Percentiles rank a stretch among this genome's conserved stretches.
phyloP scores from a whole-genome alignment of 2,329 filamentous ascomycete genomes.

The Hirsutella rhossiliensis region DNA sequence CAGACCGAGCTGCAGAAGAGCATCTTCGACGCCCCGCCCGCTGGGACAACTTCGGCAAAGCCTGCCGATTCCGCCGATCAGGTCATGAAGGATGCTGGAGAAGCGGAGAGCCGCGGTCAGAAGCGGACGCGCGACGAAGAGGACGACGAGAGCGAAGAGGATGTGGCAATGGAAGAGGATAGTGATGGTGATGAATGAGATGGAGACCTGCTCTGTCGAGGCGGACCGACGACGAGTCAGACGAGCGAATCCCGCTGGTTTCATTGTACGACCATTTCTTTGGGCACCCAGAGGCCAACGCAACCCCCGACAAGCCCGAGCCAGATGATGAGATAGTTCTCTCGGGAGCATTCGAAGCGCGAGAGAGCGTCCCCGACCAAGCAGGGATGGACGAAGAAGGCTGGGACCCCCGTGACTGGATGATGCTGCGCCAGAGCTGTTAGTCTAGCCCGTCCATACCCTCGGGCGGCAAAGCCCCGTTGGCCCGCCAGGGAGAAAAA shows the following conservation, averaged over 20 bases:
- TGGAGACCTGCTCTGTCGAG: background rate
- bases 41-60: conserved; percentile 33
- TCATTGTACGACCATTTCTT: conserved; percentile 45
- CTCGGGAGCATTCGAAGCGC: conserved; percentile 45
- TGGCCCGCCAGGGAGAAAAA: conserved; percentile 6
- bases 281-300: conserved; percentile 68
- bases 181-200: conserved; percentile 62
- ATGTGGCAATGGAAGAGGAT: conserved; percentile 58
- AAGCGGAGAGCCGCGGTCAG: conserved; percentile 45
- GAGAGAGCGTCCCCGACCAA: conserved; percentile 72
- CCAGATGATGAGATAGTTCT: conserved; percentile 78
- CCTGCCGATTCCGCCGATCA: conserved; percentile 34
- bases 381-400: conserved; percentile 90
- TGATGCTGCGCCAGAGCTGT: conserved; percentile 52
- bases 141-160: conserved; percentile 55
- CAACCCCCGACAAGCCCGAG: conserved; percentile 74
- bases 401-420: conserved; percentile 63
- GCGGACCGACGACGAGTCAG: background rate
- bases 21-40: conserved; percentile 60
- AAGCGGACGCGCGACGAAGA: conserved; percentile 61
- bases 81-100: conserved; percentile 36
- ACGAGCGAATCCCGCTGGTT: conserved; percentile 2
- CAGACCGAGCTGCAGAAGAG: conserved; percentile 67
- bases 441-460: background rate
- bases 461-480: conserved; percentile 11